Conservation (phyloP, 108 stramenopile genomes). For the Pinguiococcus pyrenoidosus region DNA sequence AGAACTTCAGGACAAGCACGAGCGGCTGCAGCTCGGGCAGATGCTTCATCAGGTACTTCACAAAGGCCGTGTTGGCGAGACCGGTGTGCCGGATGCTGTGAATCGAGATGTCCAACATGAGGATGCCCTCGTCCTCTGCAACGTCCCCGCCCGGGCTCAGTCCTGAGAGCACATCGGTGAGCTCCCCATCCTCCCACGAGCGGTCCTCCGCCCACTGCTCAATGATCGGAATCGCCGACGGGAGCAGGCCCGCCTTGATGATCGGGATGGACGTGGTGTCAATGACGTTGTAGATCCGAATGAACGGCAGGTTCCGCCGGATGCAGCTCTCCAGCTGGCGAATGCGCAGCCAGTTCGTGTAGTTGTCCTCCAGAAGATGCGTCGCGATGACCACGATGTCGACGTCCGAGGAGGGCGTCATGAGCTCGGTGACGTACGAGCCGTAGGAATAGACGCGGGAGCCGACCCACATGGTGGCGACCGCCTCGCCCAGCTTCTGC, state of each 20-base stretch:
- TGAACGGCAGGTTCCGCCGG: too few relatives aligned
- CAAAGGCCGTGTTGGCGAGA: constrained; percentile 67
- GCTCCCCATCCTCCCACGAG: neutral
- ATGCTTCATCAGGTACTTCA: constrained; percentile 56
- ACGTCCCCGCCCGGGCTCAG: too few relatives aligned
- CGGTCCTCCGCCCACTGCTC: neutral
- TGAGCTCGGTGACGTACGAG: constrained; percentile 17
- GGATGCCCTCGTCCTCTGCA: neutral
- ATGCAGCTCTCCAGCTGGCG: constrained; percentile 12
- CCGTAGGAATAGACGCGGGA: constrained; percentile 8
- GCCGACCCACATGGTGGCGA: constrained; percentile 6
- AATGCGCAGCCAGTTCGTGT: constrained; percentile 17
- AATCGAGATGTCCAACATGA: constrained; percentile 72
- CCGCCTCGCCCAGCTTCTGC: neutral
- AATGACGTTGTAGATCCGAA: constrained; percentile 6
- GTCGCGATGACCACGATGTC: constrained; percentile 11
- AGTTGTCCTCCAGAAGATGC: neutral
- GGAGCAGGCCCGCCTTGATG: constrained; percentile 5
- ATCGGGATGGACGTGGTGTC: constrained; percentile 14
- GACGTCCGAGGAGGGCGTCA: constrained; percentile 15
- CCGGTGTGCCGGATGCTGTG: constrained; percentile 76
- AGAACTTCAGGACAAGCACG: constrained; percentile 7
- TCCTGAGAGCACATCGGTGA: neutral
- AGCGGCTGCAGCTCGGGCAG: constrained; percentile 30
- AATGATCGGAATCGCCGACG: constrained; percentile 3